phyloP scores from a whole-genome alignment of 192 early-diverging fungal genomes.

The Coemansia asiatica region DNA sequence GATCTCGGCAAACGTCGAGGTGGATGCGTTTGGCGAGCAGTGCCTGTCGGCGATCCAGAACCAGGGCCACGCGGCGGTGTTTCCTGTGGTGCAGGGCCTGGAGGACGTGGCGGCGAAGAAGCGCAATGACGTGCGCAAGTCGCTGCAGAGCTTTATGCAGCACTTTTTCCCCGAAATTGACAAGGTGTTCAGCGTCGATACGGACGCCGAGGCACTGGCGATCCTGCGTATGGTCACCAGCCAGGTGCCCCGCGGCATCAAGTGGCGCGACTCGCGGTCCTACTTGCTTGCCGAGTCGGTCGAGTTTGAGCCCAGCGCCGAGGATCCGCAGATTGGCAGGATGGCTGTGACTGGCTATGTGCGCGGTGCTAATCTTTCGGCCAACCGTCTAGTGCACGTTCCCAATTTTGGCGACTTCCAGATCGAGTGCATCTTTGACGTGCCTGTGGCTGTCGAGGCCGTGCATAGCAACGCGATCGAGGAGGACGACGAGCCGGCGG shows the following conservation, averaged over 20 bases:
- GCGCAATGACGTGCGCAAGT: slow-evolving; percentile 76
- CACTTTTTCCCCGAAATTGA: slow-evolving; percentile 87
- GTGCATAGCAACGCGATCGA: slow-evolving; percentile 41
- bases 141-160: slow-evolving; percentile 77
- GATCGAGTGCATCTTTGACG: slow-evolving; percentile 63
- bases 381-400: slow-evolving; percentile 89
- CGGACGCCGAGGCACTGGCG: slow-evolving; percentile 60
- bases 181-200: slow-evolving; percentile 67
- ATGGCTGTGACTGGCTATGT: slow-evolving; percentile 84
- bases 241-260: slow-evolving; percentile 73
- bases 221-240: slow-evolving; percentile 76
- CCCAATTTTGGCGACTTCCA: slow-evolving; percentile 96
- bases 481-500: slow-evolving; percentile 35
- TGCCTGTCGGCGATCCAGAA: slow-evolving; percentile 81
- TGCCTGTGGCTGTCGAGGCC: slow-evolving; percentile 31
- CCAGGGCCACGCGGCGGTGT: slow-evolving; percentile 79
- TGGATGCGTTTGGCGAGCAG: slow-evolving; percentile 89
- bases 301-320: slow-evolving; percentile 62
- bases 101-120: slow-evolving; percentile 63
- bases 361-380: slow-evolving; percentile 80
- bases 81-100: slow-evolving; percentile 74
- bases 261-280: slow-evolving; percentile 84
- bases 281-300: slow-evolving; percentile 86
- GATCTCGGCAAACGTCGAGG: slow-evolving; percentile 86
- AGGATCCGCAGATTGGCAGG: slow-evolving; percentile 56